Evolutionary conservation across 176 grass and related monocot genomes (phyloP), one percentile per base, ranked within the genome.

Genomic region (Echinochloa phyllopogon): DNA sequence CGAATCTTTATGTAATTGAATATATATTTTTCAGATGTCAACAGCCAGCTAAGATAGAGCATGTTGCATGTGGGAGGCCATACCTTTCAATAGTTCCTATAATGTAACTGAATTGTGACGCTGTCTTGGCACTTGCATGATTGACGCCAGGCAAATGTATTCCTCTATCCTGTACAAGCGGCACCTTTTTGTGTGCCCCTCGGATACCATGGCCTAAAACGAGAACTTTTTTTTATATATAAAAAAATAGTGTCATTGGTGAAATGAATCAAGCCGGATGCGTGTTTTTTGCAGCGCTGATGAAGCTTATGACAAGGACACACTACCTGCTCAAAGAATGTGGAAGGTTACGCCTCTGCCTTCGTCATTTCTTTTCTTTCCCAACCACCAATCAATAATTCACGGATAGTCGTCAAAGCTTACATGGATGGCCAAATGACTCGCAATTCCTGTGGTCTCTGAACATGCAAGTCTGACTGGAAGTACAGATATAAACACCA

Each of bases 221-320:
- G 48, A 12, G 43, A 20, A 23, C 3, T 53, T 10, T 65, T 41
- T 69, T 64, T 78, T 45, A 33, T 55, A 18, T 33, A 33, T 33
- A 52, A 58, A 25, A 58, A 57, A 21, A 10, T 21, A 58, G 53
- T 84, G 79, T 24, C 39, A 74, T 66, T 5, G n/a, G 79, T 40
- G 83, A 29, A 83, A 57, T 57, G 15, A 33, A 66, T 65, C 37
- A 11, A 18, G 74, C 66, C 17, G 38, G 47, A n/a, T 63, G 63
- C 37, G 29, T 63, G 23, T 33, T 38, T 44, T 61, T 61, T 48
- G n/a, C 60, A 67, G 45, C 41, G 6, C 24, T 85, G 39, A 56
- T 72, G 41, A n/a, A 87, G 44, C 4, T 38, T 51, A 65, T 41
- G 88, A 87, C n/a, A 80, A 79, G 16, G 75, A 90, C 84, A 59